Percentiles rank a stretch among this genome's conserved stretches.
These are phyloP conservation scores for Metarhizium rileyi DNA, from an alignment of 2,329 filamentous ascomycete species.

Conservation along the genomic window DNA sequence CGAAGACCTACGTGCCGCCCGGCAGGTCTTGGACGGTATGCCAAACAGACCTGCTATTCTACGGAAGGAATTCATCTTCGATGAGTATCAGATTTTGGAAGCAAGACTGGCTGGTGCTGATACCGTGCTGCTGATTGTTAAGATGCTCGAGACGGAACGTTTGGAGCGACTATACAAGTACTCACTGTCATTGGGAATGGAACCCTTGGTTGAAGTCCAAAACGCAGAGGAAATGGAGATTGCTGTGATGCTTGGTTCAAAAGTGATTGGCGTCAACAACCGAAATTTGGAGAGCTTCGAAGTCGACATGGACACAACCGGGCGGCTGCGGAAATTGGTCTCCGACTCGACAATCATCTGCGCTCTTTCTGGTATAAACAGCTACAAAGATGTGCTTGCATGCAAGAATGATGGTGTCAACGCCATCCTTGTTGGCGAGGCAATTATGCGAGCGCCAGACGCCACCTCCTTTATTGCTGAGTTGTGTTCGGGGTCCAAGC, in stretches of 20 bases:
- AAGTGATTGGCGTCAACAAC: slow-evolving; percentile 96
- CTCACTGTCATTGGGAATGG: slow-evolving; percentile 86
- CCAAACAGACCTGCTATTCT: slow-evolving; percentile 85
- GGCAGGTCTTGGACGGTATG: slow-evolving; percentile 83
- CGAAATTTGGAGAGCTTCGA: slow-evolving; percentile 94
- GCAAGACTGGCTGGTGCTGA: slow-evolving; percentile 88
- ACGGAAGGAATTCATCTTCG: slow-evolving; percentile 95
- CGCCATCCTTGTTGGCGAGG: slow-evolving; percentile 88
- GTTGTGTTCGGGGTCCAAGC: slow-evolving; percentile 55
- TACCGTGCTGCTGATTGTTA: slow-evolving; percentile 90
- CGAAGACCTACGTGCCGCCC: slow-evolving; percentile 79
- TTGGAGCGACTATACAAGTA: slow-evolving; percentile 78
- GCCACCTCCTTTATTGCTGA: slow-evolving; percentile 74
- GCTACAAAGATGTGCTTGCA: slow-evolving; percentile 74
- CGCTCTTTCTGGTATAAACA: slow-evolving; percentile 88
- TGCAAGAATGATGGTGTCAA: slow-evolving; percentile 86
- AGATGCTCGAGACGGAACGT: slow-evolving; percentile 77
- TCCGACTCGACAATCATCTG: slow-evolving; percentile 80
- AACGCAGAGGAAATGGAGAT: slow-evolving; percentile 86
- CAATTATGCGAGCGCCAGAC: slow-evolving; percentile 84
- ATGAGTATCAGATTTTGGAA: slow-evolving; percentile 96
- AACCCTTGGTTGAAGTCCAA: slow-evolving; percentile 94
- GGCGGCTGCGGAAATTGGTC: slow-evolving; percentile 77
- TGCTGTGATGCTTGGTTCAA: slow-evolving; percentile 75
- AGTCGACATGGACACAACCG: slow-evolving; percentile 88